These are phyloP conservation scores for Botrytis fragariae DNA, from an alignment of 2,329 filamentous ascomycete species.

Conservation along the genomic window DNA sequence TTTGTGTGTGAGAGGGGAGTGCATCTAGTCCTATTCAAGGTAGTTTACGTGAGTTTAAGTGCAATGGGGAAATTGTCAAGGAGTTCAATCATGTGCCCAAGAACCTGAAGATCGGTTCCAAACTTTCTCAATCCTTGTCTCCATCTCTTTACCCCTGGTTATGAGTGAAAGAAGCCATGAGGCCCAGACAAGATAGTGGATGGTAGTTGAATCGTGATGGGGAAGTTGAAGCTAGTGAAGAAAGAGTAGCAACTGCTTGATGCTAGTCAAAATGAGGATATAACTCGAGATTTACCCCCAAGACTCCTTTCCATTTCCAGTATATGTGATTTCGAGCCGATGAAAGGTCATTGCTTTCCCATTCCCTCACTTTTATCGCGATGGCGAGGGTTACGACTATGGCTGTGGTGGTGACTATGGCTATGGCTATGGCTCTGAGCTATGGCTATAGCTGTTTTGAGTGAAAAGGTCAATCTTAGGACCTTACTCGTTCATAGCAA, in stretches of 20 bases:
- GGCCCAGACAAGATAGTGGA: slow-evolving; percentile 9
- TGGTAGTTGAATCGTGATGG: neutral
- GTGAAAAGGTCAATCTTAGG: neutral
- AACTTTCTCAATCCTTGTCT: neutral
- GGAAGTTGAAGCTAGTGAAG: neutral
- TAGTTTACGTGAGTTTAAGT: neutral
- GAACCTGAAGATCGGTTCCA: slow-evolving; percentile 8
- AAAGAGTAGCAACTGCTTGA: neutral
- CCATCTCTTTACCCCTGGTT: neutral
- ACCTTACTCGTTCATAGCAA: neutral
- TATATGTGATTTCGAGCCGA: neutral
- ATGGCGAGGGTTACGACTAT: neutral
- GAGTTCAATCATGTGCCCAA: slow-evolving; percentile 6
- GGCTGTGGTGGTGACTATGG: neutral
- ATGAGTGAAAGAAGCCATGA: neutral
- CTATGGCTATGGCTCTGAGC: no score
- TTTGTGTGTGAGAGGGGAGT: fast-evolving
- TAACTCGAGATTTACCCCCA: fast-evolving
- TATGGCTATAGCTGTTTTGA: neutral
- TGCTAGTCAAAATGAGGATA: neutral
- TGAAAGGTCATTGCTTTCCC: neutral
- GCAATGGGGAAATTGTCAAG: neutral
- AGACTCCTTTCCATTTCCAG: neutral
- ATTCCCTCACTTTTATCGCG: neutral
- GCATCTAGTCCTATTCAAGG: neutral